phyloP scores from a whole-genome alignment of 192 early-diverging fungal species.

The Gonapodya prolifera region DNA sequence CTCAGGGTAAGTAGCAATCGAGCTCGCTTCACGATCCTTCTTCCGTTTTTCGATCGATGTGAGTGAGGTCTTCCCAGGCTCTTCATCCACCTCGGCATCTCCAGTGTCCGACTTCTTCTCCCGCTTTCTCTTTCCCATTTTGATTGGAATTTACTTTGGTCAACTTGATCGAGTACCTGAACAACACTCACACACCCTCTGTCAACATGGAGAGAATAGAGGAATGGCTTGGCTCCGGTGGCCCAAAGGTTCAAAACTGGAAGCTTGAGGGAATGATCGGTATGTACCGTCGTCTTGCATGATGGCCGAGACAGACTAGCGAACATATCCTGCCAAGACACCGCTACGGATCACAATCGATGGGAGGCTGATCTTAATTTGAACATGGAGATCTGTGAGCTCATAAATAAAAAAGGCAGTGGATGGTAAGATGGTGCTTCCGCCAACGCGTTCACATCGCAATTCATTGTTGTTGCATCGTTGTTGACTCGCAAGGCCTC shows the following conservation, averaged over 20 bases:
- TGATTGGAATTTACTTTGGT: neutral
- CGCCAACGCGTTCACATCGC: neutral
- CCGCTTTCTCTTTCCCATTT: neutral
- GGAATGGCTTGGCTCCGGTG: neutral
- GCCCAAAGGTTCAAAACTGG: neutral
- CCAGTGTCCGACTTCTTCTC: too few species aligned
- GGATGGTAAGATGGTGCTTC: constrained; percentile 29
- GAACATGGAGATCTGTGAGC: constrained; percentile 90
- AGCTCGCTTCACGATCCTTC: too few species aligned
- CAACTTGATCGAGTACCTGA: too few species aligned
- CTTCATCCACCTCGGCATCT: too few species aligned
- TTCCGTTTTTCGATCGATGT: too few species aligned
- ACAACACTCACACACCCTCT: neutral
- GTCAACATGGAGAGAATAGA: neutral
- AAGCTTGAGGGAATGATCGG: neutral
- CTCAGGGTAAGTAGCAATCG: too few species aligned
- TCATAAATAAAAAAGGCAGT: constrained; percentile 81
- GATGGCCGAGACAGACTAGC: neutral
- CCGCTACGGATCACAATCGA: constrained; percentile 58
- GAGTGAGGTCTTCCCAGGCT: too few species aligned
- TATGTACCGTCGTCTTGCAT: neutral
- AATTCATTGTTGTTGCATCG: neutral
- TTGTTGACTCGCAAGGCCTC: constrained; percentile 17
- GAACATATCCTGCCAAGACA: constrained; percentile 29
- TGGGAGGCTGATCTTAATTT: constrained; percentile 69